Conservation (phyloP, 83 land plant genomes). For the Picea engelmannii region DNA sequence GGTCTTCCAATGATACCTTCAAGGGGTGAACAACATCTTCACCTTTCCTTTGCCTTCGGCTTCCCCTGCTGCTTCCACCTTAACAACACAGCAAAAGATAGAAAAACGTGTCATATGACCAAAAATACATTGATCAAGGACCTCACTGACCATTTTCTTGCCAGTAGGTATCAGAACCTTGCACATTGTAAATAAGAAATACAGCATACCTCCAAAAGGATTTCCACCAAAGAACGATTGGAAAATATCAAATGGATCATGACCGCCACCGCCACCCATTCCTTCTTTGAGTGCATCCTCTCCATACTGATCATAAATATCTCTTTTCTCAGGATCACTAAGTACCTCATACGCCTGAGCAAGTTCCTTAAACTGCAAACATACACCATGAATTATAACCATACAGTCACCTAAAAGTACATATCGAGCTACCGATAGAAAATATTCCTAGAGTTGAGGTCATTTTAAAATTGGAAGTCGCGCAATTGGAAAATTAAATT, state of each 20-base stretch:
- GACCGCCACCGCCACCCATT: constrained; percentile 58
- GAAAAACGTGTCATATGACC: neutral
- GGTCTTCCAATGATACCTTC: constrained; percentile 70
- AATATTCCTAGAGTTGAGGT: too few relatives aligned
- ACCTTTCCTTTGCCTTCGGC: constrained; percentile 57
- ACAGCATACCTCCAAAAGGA: constrained; percentile 33
- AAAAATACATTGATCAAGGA: neutral
- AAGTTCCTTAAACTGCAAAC: constrained; percentile 66
- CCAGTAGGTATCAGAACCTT: too few relatives aligned
- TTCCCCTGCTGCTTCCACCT: constrained; percentile 47
- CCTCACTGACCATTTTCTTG: neutral
- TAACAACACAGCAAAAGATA: neutral
- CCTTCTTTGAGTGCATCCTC: constrained; percentile 78
- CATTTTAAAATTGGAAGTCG: too few relatives aligned
- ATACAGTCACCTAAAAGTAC: too few relatives aligned
- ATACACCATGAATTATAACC: too few relatives aligned
- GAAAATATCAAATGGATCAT: constrained; percentile 68
- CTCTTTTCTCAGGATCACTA: constrained; percentile 73
- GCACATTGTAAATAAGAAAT: neutral
- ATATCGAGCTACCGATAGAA: too few relatives aligned
- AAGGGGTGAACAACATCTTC: constrained; percentile 71
- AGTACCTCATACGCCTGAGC: constrained; percentile 71
- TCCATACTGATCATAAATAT: constrained; percentile 72
- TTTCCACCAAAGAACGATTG: constrained; percentile 62
- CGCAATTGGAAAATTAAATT: too few relatives aligned